These are phyloP conservation scores for Pseudogymnoascus verrucosus DNA, from an alignment of 2,329 filamentous ascomycete genomes.

Conservation along the genomic window DNA sequence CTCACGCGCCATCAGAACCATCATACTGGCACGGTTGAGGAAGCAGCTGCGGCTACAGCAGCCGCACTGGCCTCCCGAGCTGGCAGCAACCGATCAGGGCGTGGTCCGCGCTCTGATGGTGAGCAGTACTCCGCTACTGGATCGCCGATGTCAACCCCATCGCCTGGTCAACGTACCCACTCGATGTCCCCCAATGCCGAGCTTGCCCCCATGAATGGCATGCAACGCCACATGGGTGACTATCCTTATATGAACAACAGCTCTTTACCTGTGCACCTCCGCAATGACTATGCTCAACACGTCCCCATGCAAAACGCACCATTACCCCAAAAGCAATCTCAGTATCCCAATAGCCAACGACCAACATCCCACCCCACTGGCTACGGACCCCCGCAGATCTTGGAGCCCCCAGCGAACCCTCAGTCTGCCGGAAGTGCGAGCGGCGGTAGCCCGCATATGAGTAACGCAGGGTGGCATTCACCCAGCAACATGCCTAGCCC, in stretches of 20 bases:
- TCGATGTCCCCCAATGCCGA: conserved; percentile 76
- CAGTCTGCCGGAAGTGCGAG: conserved; percentile 61
- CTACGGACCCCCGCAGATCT: conserved; percentile 67
- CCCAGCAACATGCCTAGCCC: conserved; percentile 56
- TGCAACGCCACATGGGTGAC: conserved; percentile 42
- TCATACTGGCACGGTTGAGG: conserved; percentile 90
- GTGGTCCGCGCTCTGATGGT: conserved; percentile 58
- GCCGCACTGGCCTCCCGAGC: conserved; percentile 61
- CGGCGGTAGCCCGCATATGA: conserved; percentile 75
- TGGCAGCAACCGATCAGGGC: conserved; percentile 30
- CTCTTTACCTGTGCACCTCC: conserved; percentile 74
- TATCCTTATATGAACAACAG: conserved; percentile 72
- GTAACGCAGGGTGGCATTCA: conserved; percentile 67
- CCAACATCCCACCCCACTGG: conserved; percentile 80
- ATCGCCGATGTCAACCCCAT: conserved; percentile 72
- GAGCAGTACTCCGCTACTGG: conserved; percentile 63
- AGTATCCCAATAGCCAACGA: conserved; percentile 25
- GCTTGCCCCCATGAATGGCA: conserved; percentile 63
- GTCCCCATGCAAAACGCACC: conserved; percentile 55
- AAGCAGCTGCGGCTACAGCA: conserved; percentile 81
- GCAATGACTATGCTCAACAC: conserved; percentile 44
- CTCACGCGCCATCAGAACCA: conserved; percentile 93
- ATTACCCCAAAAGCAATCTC: conserved; percentile 36
- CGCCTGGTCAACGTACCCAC: conserved; percentile 62
- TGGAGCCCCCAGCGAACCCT: conserved; percentile 72